Conservation (phyloP, 805 yeast species). For the Candida nanaspora region DNA sequence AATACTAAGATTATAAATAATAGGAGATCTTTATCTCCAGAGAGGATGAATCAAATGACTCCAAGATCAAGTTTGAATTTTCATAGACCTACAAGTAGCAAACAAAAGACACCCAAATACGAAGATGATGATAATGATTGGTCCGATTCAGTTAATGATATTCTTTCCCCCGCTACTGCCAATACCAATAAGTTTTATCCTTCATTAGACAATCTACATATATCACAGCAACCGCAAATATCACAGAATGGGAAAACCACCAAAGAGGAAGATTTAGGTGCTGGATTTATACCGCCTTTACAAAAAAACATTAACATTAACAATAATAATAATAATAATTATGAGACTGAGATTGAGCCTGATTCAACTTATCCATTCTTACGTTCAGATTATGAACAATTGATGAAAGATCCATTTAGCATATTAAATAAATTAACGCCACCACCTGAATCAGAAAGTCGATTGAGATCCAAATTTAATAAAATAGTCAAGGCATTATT, state of each 20-base stretch:
- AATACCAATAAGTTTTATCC: conserved; percentile 13
- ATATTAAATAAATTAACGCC: conserved; percentile 21
- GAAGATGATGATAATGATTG: conserved; percentile 85
- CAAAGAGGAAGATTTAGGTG: not conserved
- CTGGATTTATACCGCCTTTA: not conserved
- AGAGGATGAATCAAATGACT: conserved; percentile 1
- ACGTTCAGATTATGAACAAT: conserved; percentile 25
- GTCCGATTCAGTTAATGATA: conserved; percentile 65
- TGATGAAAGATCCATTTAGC: conserved; percentile 36
- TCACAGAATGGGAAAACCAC: not conserved
- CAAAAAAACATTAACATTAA: not conserved
- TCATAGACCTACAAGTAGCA: conserved; percentile 9
- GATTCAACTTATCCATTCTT: conserved; percentile 15
- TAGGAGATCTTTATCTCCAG: conserved; percentile 7
- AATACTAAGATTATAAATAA: conserved; percentile 4
- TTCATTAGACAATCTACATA: conserved; percentile 8
- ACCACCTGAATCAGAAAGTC: too few relatives aligned
- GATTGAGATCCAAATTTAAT: conserved; percentile 53
- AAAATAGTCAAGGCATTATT: conserved; percentile 60
- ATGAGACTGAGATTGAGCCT: conserved; percentile 6
- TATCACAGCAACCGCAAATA: not conserved
- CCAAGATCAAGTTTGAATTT: conserved; percentile 11
- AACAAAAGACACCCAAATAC: conserved; percentile 33
- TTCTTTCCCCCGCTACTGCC: conserved; percentile 20
- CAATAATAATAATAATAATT: conserved; percentile 9